Percentiles rank a stretch among this genome's conserved stretches.
Evolutionary conservation across 257 asterid genomes (phyloP).

Genomic region (Penstemon newberryi): DNA sequence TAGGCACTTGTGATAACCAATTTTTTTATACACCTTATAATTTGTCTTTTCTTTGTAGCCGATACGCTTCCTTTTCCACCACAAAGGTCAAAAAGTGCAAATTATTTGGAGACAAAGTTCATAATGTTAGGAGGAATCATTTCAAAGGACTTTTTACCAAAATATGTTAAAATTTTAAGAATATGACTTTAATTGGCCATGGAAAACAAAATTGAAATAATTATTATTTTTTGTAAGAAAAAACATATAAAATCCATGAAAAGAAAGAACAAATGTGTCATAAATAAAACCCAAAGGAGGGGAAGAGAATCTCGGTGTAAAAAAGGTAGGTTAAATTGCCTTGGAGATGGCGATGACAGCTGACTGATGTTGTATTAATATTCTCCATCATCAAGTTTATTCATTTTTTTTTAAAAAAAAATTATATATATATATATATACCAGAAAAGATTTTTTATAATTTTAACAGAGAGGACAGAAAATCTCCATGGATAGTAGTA

Average conservation of each 20-base stretch:
- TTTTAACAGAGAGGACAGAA: conserved; percentile 17
- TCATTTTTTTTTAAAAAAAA: not conserved
- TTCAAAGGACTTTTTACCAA: too few relatives aligned
- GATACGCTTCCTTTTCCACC: conserved; percentile 9
- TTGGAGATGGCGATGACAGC: conserved; percentile 22
- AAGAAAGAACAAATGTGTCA: conserved; percentile 23
- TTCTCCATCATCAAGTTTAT: not conserved
- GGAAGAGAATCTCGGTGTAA: conserved; percentile 22
- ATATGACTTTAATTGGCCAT: not conserved
- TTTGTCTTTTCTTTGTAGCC: conserved; percentile 18
- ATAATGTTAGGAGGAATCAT: too few relatives aligned
- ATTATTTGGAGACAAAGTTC: not conserved
- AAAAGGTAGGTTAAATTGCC: conserved; percentile 20
- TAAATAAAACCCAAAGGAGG: not conserved
- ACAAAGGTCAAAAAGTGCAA: conserved; percentile 16
- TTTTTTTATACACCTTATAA: not conserved
- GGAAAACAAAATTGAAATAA: too few relatives aligned
- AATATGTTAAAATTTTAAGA: not conserved
- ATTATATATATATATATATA: conserved; percentile 5
- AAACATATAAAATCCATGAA: not conserved
- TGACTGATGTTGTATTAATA: not conserved
- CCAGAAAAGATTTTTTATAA: not conserved
- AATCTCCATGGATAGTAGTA: conserved; percentile 22
- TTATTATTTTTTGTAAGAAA: not conserved
- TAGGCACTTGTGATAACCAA: not conserved